A percentile compares a stretch with the other conserved stretches of the same genome.
phyloP scores from a whole-genome alignment of 192 early-diverging fungal species.

The Backusella parvicylindrica region DNA sequence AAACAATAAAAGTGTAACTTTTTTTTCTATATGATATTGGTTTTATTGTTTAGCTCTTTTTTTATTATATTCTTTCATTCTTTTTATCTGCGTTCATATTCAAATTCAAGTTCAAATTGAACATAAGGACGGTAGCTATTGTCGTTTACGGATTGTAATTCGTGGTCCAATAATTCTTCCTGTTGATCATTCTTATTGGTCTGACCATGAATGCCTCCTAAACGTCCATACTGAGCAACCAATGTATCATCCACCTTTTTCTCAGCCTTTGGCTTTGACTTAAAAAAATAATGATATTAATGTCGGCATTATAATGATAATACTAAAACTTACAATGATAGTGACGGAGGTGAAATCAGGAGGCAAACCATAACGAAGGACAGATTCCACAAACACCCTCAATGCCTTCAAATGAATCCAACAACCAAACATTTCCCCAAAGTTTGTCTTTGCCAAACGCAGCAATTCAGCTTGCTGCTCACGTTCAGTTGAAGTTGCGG shows the following conservation, averaged over 20 bases:
- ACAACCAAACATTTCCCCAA: conserved; percentile 88
- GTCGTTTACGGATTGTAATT: conserved; percentile 78
- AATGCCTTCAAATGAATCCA: conserved; percentile 96
- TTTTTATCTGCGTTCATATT: conserved; percentile 27
- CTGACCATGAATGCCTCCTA: conserved; percentile 67
- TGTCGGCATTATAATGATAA: background rate
- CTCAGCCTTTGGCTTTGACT: conserved; percentile 79
- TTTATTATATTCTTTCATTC: background rate
- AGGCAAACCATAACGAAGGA: conserved; percentile 95
- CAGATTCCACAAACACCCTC: conserved; percentile 93
- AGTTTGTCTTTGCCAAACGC: conserved; percentile 89
- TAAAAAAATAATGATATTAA: conserved; percentile 17
- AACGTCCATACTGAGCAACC: conserved; percentile 74
- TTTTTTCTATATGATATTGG: background rate
- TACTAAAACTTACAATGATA: conserved; percentile 52
- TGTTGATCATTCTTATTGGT: conserved; percentile 33
- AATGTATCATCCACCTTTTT: conserved; percentile 76
- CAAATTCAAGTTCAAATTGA: conserved; percentile 65
- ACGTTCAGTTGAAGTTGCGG: conserved; percentile 46
- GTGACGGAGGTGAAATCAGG: conserved; percentile 85
- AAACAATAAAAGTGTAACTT: background rate
- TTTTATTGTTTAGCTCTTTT: background rate
- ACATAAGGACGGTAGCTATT: conserved; percentile 94
- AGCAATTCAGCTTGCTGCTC: conserved; percentile 71
- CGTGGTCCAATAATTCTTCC: conserved; percentile 76